Evolutionary conservation across 495 filamentous ascomycete species (phyloP).

Genomic region (Aspergillus coremiiformis): DNA sequence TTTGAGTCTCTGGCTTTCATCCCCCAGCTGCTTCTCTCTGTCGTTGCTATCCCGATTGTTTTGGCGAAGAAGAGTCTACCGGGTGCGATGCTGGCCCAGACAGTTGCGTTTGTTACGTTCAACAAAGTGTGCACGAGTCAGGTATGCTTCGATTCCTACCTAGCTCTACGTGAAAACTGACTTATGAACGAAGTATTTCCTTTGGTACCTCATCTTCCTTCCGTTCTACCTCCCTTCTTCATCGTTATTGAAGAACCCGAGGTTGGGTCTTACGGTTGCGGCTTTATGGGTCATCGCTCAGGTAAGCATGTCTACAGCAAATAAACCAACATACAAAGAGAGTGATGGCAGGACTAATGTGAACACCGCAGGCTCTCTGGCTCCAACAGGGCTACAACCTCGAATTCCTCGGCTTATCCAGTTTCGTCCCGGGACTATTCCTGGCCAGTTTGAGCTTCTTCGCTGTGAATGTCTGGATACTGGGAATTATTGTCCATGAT

Average conservation of each 20-base stretch:
- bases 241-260: conserved; percentile 52
- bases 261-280: conserved; percentile 55
- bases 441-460: conserved; percentile 71
- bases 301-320: conserved; percentile 41
- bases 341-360: no score
- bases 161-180: conserved; percentile 1
- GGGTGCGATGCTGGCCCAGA: conserved; percentile 93
- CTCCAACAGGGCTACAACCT: conserved; percentile 81
- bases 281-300: conserved; percentile 65
- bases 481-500: conserved; percentile 73
- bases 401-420: conserved; percentile 81
- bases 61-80: conserved; percentile 79
- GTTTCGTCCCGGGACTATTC: conserved; percentile 80
- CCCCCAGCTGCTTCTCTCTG: conserved; percentile 74
- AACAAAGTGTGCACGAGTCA: conserved; percentile 99
- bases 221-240: conserved; percentile 84
- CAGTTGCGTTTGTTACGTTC: conserved; percentile 92
- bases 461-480: conserved; percentile 74
- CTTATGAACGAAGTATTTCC: conserved; percentile 66
- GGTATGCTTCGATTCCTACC: conserved; percentile 42
- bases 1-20: conserved; percentile 81
- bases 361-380: conserved; percentile 60
- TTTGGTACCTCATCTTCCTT: conserved; percentile 93
- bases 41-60: conserved; percentile 65
- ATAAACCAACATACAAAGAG: no score